phyloP scores from a whole-genome alignment of 2,329 filamentous ascomycete species.

The Penicillium sp. region DNA sequence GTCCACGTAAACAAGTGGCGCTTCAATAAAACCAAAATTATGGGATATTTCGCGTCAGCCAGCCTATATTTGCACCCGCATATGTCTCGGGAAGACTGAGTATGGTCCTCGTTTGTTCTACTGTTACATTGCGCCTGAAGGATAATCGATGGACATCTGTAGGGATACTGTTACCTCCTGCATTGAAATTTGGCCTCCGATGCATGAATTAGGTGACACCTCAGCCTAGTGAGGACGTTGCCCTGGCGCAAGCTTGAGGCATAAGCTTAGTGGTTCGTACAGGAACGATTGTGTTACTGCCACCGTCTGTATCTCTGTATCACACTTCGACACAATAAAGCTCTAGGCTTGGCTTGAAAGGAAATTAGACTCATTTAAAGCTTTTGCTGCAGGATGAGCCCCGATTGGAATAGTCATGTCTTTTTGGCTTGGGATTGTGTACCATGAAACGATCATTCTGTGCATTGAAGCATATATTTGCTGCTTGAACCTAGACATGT shows the following conservation, averaged over 20 bases:
- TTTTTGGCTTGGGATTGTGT: neutral
- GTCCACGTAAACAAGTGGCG: neutral
- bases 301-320: neutral
- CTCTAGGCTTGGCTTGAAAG: neutral
- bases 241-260: neutral
- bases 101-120: constrained; percentile 4
- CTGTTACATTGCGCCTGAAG: constrained; percentile 18
- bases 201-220: constrained; percentile 13
- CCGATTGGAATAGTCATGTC: constrained; percentile 6
- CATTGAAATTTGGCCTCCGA: constrained; percentile 2
- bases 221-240: neutral
- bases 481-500: neutral
- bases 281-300: constrained; percentile 6
- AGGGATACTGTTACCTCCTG: constrained; percentile 9
- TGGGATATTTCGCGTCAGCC: neutral
- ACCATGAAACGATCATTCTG: neutral
- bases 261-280: neutral
- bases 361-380: constrained; percentile 2
- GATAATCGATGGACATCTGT: neutral
- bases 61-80: neutral
- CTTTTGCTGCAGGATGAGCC: neutral
- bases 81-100: constrained; percentile 9
- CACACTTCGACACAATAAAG: neutral
- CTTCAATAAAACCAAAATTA: neutral
- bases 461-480: neutral